Conservation (phyloP, 805 yeast genomes). For the Metschnikowia chrysomelidarum region DNA sequence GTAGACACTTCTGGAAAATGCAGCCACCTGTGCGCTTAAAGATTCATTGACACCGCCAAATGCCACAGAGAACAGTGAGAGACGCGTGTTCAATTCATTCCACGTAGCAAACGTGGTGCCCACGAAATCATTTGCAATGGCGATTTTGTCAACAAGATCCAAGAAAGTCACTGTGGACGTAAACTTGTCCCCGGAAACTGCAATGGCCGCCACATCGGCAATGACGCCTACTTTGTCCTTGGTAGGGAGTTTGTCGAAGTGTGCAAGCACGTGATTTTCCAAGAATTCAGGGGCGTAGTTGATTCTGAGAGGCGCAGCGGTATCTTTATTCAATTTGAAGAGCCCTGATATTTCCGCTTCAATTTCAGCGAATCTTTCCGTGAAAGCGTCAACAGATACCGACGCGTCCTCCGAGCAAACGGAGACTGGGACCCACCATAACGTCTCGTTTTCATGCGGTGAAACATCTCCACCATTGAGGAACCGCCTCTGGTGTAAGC, state of each 20-base stretch:
- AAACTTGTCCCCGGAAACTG: constrained; percentile 42
- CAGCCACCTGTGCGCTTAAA: constrained; percentile 14
- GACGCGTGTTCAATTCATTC: constrained; percentile 48
- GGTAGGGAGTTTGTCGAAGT: constrained; percentile 38
- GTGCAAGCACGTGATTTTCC: constrained; percentile 37
- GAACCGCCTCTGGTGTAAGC: constrained; percentile 57
- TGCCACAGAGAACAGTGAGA: constrained; percentile 32
- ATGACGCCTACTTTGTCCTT: constrained; percentile 54
- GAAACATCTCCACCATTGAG: constrained; percentile 59
- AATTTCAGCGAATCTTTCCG: constrained; percentile 13
- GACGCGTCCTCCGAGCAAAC: constrained; percentile 9
- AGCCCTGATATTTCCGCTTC: constrained; percentile 19
- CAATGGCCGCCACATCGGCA: constrained; percentile 51
- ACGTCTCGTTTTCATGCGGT: constrained; percentile 53
- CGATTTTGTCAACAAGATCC: constrained; percentile 34
- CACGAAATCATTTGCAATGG: constrained; percentile 24
- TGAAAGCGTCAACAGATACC: constrained; percentile 23
- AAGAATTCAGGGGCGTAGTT: constrained; percentile 46
- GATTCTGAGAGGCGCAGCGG: constrained; percentile 54
- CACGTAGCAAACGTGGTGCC: constrained; percentile 50
- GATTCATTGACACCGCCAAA: constrained; percentile 32
- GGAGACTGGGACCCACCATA: constrained; percentile 60
- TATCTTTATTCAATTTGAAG: constrained; percentile 49
- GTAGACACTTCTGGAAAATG: constrained; percentile 37
- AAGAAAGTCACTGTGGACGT: constrained; percentile 43